These are phyloP conservation scores for Sonneratia alba DNA, from an alignment of 345 rosid species.

Conservation along the genomic window DNA sequence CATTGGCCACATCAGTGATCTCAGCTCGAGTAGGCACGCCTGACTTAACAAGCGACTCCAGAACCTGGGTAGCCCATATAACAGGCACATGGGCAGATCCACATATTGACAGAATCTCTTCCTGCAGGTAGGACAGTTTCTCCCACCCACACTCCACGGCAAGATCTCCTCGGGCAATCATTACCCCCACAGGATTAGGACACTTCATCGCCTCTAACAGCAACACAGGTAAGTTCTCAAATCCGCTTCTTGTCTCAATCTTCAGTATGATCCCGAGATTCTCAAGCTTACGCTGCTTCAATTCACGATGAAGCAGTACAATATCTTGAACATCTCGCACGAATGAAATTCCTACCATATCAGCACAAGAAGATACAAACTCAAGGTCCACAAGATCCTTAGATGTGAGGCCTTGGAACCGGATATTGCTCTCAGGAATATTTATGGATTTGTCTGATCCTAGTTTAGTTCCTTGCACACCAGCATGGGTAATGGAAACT, in stretches of 20 bases:
- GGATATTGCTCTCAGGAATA: conserved; percentile 51
- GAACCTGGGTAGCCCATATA: conserved; percentile 65
- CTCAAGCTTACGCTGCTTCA: conserved; percentile 35
- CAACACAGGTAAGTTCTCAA: conserved; percentile 37
- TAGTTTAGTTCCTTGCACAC: conserved; percentile 50
- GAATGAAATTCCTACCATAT: conserved; percentile 61
- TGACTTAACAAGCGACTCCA: conserved; percentile 58
- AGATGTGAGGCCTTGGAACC: conserved; percentile 52
- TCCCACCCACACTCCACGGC: conserved; percentile 85
- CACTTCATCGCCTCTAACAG: conserved; percentile 58
- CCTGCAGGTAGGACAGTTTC: conserved; percentile 50
- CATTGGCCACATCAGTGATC: conserved; percentile 55
- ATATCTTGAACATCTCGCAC: conserved; percentile 45
- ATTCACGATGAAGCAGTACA: conserved; percentile 40
- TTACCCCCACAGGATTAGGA: conserved; percentile 54
- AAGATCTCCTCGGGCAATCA: conserved; percentile 74
- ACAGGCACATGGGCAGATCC: conserved; percentile 46
- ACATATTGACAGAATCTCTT: conserved; percentile 49
- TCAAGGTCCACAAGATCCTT: conserved; percentile 64
- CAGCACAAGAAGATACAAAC: conserved; percentile 55
- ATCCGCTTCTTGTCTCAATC: conserved; percentile 56
- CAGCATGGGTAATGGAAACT: conserved; percentile 51
- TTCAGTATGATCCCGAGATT: conserved; percentile 49
- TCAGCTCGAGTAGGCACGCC: conserved; percentile 69
- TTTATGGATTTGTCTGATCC: conserved; percentile 66